Evolutionary conservation across 2,329 filamentous ascomycete species (phyloP).

Genomic region (Cytospora piceae): DNA sequence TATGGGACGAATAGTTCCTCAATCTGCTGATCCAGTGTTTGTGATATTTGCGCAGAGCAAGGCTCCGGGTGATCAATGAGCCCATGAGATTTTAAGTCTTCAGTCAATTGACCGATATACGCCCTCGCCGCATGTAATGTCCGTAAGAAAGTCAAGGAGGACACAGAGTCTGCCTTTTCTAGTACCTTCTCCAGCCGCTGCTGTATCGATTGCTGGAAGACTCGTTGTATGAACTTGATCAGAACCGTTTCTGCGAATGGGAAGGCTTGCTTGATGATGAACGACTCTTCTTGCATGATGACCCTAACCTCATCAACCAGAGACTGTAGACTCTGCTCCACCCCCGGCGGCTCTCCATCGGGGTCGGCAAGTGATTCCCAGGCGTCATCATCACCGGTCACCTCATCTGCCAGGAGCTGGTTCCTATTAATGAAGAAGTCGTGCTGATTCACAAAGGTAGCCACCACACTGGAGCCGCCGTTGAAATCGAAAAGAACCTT

Average conservation of each 20-base stretch:
- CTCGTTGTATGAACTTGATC: conserved; percentile 88
- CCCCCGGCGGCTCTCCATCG: conserved; percentile 85
- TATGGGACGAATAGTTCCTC: conserved; percentile 79
- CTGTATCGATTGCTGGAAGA: conserved; percentile 98
- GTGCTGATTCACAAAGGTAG: conserved; percentile 96
- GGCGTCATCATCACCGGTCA: conserved; percentile 72
- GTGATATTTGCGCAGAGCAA: conserved; percentile 81
- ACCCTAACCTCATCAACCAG: conserved; percentile 93
- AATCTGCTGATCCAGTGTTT: conserved; percentile 72
- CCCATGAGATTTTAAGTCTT: conserved; percentile 92
- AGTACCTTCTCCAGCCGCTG: conserved; percentile 94
- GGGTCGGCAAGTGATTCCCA: conserved; percentile 96
- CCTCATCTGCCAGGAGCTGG: conserved; percentile 86
- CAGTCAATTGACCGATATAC: conserved; percentile 85
- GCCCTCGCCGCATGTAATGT: conserved; percentile 88
- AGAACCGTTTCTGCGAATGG: conserved; percentile 95
- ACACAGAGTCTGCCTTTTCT: conserved; percentile 90
- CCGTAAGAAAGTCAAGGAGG: conserved; percentile 86
- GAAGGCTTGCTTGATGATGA: conserved; percentile 95
- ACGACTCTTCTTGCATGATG: conserved; percentile 95
- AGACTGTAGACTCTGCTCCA: conserved; percentile 90
- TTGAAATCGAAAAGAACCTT: conserved; percentile 95
- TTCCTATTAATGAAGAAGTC: conserved; percentile 98
- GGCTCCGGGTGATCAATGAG: conserved; percentile 94
- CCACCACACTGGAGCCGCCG: conserved; percentile 92